Evolutionary conservation across 2,329 filamentous ascomycete genomes (phyloP), one percentile per base, ranked within the genome.

Genomic region (Periconia macrospinosa): DNA sequence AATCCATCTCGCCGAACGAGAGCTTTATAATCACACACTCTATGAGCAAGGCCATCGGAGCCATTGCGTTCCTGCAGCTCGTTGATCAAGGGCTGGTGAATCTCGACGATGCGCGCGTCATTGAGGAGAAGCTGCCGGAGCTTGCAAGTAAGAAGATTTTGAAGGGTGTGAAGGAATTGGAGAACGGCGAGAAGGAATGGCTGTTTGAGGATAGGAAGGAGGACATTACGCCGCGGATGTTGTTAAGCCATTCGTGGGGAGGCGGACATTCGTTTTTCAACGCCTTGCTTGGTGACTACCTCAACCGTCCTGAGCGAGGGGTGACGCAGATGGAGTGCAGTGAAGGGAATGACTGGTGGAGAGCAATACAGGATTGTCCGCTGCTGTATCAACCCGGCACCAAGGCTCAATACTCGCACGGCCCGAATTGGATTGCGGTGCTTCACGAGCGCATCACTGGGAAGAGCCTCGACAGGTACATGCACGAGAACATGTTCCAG

Each of bases 201-300:
- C 50, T 55, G 6, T 53, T 67, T 9, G 61, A 59, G 30, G 56
- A 60, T 2, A 23, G 45, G 15, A 55, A 48, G 5, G 52, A 52
- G 2, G 44, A 53, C 0, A 65, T 69, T 7, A 68, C 64, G 40
- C 59, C 62, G 1, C 51, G 64, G 2, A 66, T 66, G 61, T 71
- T 83, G 1, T 71, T 83, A n/a, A 79, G 77, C 0, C 81, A 83
- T 61, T 81, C 78, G 0, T 66, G 75, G 14, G 81, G 81, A 6
- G 62, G 78, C 1, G 75, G 70, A 0, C 76, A 78, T 52, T 75
- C 78, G 40, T 53, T 75, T 33, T 66, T 68, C 23, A 75, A 81
- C 50, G 66, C 74, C 0, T 67, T 77, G 10, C 67, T 82, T 0
- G 11, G 43, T 13, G 42, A 57, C 14, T 66, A 61, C n/a, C 42